A percentile compares a stretch with the other conserved stretches of the same genome.
These are phyloP conservation scores for Ganoderma sp. DNA, from an alignment of 1,284 basidiomycete genomes.

Conservation along the genomic window DNA sequence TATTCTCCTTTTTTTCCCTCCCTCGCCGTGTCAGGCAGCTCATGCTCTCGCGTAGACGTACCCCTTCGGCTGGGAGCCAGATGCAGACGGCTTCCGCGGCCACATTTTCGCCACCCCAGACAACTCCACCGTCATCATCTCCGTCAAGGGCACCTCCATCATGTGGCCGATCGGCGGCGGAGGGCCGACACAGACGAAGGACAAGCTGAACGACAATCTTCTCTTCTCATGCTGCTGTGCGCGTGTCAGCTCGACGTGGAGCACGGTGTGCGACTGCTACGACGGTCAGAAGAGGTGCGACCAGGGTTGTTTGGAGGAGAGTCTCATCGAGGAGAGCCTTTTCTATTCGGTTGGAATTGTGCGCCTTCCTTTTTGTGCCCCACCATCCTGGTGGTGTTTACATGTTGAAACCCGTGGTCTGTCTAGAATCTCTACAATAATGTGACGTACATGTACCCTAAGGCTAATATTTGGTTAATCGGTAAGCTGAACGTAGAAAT, in stretches of 20 bases:
- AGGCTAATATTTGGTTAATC: constrained; percentile 91
- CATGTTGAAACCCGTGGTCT: neutral
- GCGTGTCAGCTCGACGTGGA: constrained; percentile 91
- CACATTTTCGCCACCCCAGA: constrained; percentile 88
- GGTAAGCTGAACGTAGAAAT: constrained; percentile 42
- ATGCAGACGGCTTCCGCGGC: constrained; percentile 88
- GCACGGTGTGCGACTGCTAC: constrained; percentile 92
- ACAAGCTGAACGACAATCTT: constrained; percentile 94
- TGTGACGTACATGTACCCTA: constrained; percentile 90
- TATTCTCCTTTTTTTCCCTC: constrained; percentile 9
- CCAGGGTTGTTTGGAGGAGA: constrained; percentile 79
- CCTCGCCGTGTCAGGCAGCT: neutral
- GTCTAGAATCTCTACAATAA: constrained; percentile 90
- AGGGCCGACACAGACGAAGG: constrained; percentile 87
- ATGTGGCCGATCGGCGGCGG: constrained; percentile 75
- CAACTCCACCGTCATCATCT: constrained; percentile 86
- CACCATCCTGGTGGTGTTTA: neutral
- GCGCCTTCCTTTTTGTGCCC: constrained; percentile 36
- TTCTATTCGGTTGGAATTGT: constrained; percentile 90
- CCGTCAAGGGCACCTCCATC: constrained; percentile 94
- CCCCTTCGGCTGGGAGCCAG: constrained; percentile 93
- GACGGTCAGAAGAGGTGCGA: constrained; percentile 84
- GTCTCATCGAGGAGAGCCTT: constrained; percentile 82
- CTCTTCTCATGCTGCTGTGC: constrained; percentile 98
- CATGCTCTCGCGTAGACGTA: constrained; percentile 54